Evolutionary conservation across 2,329 filamentous ascomycete genomes (phyloP), one percentile per base, ranked within the genome.

Genomic region (Colletotrichum sidae): DNA sequence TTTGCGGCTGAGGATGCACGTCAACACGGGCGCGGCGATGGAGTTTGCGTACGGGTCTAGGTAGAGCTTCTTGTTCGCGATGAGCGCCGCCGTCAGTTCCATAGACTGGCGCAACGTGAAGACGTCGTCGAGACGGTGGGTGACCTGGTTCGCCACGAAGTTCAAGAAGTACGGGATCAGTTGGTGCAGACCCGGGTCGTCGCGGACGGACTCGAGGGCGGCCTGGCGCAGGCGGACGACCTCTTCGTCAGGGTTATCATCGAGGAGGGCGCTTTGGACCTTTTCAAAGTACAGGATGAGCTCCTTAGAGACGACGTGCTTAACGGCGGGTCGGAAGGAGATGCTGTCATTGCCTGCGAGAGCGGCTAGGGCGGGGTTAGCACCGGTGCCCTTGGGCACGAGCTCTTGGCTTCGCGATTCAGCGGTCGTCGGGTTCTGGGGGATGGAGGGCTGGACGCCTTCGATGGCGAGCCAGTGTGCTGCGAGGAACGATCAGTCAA

Each of bases 401-500:
- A 97, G 85, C 72, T 97, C 94, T 74, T 94, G 91, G 55, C 91
- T 89, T 66, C 93, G 87, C 37, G 93, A 90, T 76, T 97, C 94
- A 73, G 90, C 89, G 6, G 92, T 90, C 2, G 94, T 96, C 7
- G 96, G 96, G 77, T 99, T 99, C 78, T 98, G 95, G 2, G 95
- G 94, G 71, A 98, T 97, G 1, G 94, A 92, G 2, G 96, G 96
- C 76, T 99, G 95, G 35, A 98, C 96, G 65, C 96, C 96, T 83
- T 99, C 96, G 53, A 99, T 93, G 25, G 96, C 94, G 67, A 98
- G 89, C 95, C 96, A 99, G 79, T 99, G 96, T 67, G 93, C 96
- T 94, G 74, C 13, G 61, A 44, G 25, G 12, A 57, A 13, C 6
- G 2, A 35, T 37, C n/a, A 39, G 71, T 72, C 39, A 25, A 37